Base-by-base conservation (phyloP, 257 asterid species). In the Vinca minor region DNA sequence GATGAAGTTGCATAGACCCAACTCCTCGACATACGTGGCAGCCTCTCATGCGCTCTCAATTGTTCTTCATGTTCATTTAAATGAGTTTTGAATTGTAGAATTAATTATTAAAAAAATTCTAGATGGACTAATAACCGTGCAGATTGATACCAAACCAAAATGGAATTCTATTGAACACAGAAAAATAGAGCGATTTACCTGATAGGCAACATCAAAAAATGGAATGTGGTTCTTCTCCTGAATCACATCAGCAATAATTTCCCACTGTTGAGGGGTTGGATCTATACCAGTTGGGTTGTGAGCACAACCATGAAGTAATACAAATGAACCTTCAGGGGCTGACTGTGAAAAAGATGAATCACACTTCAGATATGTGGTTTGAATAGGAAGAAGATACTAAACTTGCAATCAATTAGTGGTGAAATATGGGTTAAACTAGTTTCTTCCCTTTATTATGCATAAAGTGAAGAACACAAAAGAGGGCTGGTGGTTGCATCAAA, bases 271-370 rank as follows among this genome's bases (percentile, higher is more conserved):
- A 59, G 86, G 81, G 56, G 96, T 86, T 72, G 98, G 98, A 76
- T 92, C 98, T 65, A 92, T 92, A 74, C 98, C 96, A 64, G 98
- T 92, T 73, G 98, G 96, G 74, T 92, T 92, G 86, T 92, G 98
- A 0, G 96, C 96, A 77, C 98, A 92, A 56, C 98, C 96, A 48
- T 91, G 98, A 71, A 91, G 95, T 70, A 91, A 72, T 69, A 91
- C 85, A 74, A 91, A 88, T 49, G 98, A 88, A 76, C 96, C 98
- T 63, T 85, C 91, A 53, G 98, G 93, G 23, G 95, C 98, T 48
- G 82, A 95, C 98, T 89, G 82, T 14, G 44, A 44, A 52, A n/a
- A 12, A 53, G 55, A 15, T 36, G 28, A 1, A 21, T 41, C 56
- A 62, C 4, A 39, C 44, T 25, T 63, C 47, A 69, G 55, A 54